Evolutionary conservation across 352 stramenopile genomes (phyloP).

Genomic region (Phytophthora cajani): DNA sequence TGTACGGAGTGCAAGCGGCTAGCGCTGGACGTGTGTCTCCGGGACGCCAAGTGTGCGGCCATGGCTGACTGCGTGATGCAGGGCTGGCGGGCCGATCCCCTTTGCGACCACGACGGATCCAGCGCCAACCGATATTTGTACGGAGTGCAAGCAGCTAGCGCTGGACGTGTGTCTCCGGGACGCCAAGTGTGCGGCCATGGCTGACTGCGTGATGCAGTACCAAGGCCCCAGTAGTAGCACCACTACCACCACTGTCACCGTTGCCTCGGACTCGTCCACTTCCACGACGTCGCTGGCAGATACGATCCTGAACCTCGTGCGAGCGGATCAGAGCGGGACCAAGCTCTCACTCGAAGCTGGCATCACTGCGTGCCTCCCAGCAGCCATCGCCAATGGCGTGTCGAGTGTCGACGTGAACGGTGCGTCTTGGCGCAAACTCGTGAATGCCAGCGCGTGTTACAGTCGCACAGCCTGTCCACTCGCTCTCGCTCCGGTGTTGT

Average conservation of each 20-base stretch:
- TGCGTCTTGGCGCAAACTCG: conserved; percentile 52
- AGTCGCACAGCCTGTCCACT: conserved; percentile 48
- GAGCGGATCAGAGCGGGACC: conserved; percentile 26
- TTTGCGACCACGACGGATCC: conserved; percentile 16
- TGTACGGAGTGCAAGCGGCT: conserved; percentile 46
- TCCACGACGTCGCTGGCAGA: conserved; percentile 35
- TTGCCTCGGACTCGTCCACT: conserved; percentile 17
- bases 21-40: conserved; percentile 57
- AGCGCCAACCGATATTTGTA: conserved; percentile 16
- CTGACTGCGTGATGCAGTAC: conserved; percentile 49
- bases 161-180: conserved; percentile 63
- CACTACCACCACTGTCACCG: conserved; percentile 8
- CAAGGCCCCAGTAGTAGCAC: conserved; percentile 2
- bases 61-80: conserved; percentile 73
- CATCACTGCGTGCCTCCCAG: conserved; percentile 41
- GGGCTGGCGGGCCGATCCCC: conserved; percentile 19
- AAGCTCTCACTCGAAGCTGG: conserved; percentile 42
- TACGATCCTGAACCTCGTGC: conserved; percentile 47
- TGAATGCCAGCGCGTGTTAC: conserved; percentile 62
- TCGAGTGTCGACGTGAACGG: conserved; percentile 36
- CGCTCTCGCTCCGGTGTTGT: conserved; percentile 47
- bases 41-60: conserved; percentile 51
- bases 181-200: conserved; percentile 53
- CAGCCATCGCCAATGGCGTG: conserved; percentile 3
- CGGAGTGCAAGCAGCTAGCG: conserved; percentile 46